Percentiles rank a stretch among this genome's conserved stretches.
These are phyloP conservation scores for Stachybotrys elegans DNA, from an alignment of 2,329 filamentous ascomycete species.

Conservation along the genomic window DNA sequence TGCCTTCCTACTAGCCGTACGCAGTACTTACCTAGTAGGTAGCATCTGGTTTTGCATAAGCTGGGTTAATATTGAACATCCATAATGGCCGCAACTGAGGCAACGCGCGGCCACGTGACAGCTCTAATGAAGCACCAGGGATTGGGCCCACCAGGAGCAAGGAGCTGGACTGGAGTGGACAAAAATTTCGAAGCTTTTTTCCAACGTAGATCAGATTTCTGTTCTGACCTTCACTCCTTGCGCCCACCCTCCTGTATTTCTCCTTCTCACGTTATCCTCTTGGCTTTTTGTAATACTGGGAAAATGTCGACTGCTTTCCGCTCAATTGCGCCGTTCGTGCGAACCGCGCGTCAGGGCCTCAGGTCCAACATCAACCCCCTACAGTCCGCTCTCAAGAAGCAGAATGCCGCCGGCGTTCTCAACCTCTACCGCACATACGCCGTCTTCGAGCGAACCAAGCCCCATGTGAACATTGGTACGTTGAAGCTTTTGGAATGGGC, in stretches of 20 bases:
- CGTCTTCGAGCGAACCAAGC: conserved; percentile 83
- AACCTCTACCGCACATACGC: conserved; percentile 63
- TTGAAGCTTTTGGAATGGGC: not conserved
- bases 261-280: conserved; percentile 18
- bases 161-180: no score
- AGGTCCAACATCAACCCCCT: conserved; percentile 69
- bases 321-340: conserved; percentile 72
- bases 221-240: no score
- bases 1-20: no score
- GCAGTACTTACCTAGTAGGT: no score
- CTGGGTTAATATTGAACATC: no score
- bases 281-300: conserved; percentile 22
- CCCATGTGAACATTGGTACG: conserved; percentile 95
- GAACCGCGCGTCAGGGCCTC: conserved; percentile 73
- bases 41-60: no score
- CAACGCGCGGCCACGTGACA: conserved; percentile 17
- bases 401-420: conserved; percentile 59
- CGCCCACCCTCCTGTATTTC: conserved; percentile 16
- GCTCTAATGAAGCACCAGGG: no score
- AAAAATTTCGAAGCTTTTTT: conserved; percentile 33
- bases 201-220: no score
- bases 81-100: not conserved
- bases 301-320: conserved; percentile 80
- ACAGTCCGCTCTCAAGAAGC: conserved; percentile 60
- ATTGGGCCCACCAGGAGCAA: no score